These are phyloP conservation scores for Ogataea sp. DNA, from an alignment of 805 yeast genomes.

Conservation along the genomic window DNA sequence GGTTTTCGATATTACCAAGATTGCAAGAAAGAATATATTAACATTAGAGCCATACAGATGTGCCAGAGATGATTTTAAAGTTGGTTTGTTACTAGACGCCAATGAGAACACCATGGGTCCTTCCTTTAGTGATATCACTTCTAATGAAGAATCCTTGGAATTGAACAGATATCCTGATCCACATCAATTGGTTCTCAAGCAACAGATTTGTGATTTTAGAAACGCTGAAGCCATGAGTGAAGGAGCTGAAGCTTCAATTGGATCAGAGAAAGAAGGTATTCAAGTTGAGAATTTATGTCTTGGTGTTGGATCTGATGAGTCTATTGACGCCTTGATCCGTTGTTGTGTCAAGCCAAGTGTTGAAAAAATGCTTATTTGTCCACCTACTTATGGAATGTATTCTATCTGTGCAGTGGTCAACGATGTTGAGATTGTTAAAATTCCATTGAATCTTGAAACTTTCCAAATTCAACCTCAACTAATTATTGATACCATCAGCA, in stretches of 20 bases:
- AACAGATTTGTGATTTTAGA: conserved; percentile 63
- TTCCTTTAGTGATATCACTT: conserved; percentile 39
- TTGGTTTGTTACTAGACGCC: conserved; percentile 86
- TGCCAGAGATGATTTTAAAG: conserved; percentile 91
- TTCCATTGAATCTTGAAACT: conserved; percentile 61
- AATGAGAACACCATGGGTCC: conserved; percentile 96
- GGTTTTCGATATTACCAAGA: conserved; percentile 43
- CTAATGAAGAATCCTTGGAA: conserved; percentile 40
- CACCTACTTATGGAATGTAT: conserved; percentile 98
- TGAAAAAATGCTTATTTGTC: conserved; percentile 78
- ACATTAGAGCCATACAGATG: conserved; percentile 87
- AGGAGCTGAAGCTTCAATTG: conserved; percentile 15
- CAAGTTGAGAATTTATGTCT: conserved; percentile 67
- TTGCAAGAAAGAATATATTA: conserved; percentile 81
- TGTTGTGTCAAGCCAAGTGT: conserved; percentile 76
- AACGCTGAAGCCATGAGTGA: conserved; percentile 36
- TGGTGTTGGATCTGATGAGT: conserved; percentile 97
- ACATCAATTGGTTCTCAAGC: conserved; percentile 74
- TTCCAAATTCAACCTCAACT: conserved; percentile 55
- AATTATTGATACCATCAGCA: conserved; percentile 40
- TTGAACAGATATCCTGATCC: conserved; percentile 96
- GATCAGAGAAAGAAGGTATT: conserved; percentile 7
- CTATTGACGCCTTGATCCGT: conserved; percentile 82
- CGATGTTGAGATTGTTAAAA: conserved; percentile 70
- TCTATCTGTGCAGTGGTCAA: conserved; percentile 83